phyloP scores from a whole-genome alignment of 2,329 filamentous ascomycete genomes.

The Talaromyces funiculosus region DNA sequence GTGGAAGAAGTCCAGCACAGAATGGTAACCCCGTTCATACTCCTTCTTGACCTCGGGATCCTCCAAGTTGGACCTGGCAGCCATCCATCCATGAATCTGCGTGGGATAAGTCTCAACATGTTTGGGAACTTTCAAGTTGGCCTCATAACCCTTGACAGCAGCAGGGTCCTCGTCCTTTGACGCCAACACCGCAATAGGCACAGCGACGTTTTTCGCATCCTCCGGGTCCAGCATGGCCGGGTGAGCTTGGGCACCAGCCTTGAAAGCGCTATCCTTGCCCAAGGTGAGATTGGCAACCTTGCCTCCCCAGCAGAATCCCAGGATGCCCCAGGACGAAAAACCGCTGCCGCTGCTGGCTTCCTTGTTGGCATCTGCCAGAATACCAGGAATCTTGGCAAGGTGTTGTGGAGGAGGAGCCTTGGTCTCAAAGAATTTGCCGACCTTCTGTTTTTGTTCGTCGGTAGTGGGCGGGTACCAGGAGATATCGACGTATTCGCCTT shows the following conservation, averaged over 20 bases:
- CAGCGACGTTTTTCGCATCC: conserved; percentile 51
- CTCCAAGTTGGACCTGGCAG: conserved; percentile 37
- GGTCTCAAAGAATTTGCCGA: conserved; percentile 55
- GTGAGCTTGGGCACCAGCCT: conserved; percentile 52
- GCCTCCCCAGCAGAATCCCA: conserved; percentile 58
- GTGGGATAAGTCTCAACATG: conserved; percentile 41
- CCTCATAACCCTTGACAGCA: conserved; percentile 38
- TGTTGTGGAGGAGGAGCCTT: conserved; percentile 54
- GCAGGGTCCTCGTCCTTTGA: conserved; percentile 52
- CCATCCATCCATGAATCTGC: conserved; percentile 46
- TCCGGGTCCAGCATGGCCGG: conserved; percentile 57
- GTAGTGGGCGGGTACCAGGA: conserved; percentile 57
- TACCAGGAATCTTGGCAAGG: conserved; percentile 50
- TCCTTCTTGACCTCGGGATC: conserved; percentile 36
- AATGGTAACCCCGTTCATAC: conserved; percentile 41
- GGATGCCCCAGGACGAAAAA: conserved; percentile 48
- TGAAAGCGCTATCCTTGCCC: conserved; percentile 49
- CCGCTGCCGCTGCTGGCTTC: conserved; percentile 36
- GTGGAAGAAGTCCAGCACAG: conserved; percentile 36
- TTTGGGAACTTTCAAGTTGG: conserved; percentile 34
- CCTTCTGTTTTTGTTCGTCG: conserved; percentile 55
- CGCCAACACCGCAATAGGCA: conserved; percentile 54
- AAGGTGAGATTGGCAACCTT: conserved; percentile 54
- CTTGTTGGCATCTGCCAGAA: conserved; percentile 50
- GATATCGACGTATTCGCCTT: conserved; percentile 63